Base-by-base conservation (phyloP, 495 filamentous ascomycete species). In the Aspergillus kassunensis region DNA sequence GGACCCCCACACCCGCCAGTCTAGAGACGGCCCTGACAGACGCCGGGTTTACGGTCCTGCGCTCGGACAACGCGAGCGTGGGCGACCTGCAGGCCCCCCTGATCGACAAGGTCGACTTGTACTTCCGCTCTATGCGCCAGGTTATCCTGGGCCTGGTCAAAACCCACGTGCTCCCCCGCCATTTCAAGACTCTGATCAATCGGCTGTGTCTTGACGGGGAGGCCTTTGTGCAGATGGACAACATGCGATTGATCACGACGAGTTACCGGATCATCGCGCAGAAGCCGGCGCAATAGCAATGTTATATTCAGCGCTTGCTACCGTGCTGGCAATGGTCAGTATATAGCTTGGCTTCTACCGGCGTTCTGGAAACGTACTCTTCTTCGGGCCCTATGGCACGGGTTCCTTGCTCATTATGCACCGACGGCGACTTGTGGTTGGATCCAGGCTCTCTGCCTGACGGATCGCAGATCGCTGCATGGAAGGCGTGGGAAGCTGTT, bases 201-300 rank as follows among this genome's bases (percentile, higher is more conserved):
- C 75, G 81, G n/a, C 60, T 84, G 29, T 81, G 80, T 53, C 61
- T 83, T 25, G 80, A 83, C 52, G 78, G 80, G 0, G 69, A 82
- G 57, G 80, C 81, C 0, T 84, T 84, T 48, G 75, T 84, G 49
- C 74, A 83, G 71, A 83, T 83, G 77, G 81, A 84, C 47, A 75
- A 64, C 27, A 78, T 80, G 74, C 76, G 80, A 12, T 64, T 84
- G 15, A 76, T 79, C 19, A 78, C 80, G 6, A 84, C 81, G 21
- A 83, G 78, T 45, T 83, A 84, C 47, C 79, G 80, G 54, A 75
- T 83, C 55, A 74, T 84, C 46, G 81, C 80, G 8, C 74, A 78
- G 66, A 84, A 84, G 64, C 81, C 80, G 13, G 52, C 52, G 10
- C 49, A 58, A 49, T 56, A 44, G 48, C n/a, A 27, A 9, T 9